Evolutionary conservation across 176 grass and related monocot genomes (phyloP).

Genomic region (Alloteropsis semialata): DNA sequence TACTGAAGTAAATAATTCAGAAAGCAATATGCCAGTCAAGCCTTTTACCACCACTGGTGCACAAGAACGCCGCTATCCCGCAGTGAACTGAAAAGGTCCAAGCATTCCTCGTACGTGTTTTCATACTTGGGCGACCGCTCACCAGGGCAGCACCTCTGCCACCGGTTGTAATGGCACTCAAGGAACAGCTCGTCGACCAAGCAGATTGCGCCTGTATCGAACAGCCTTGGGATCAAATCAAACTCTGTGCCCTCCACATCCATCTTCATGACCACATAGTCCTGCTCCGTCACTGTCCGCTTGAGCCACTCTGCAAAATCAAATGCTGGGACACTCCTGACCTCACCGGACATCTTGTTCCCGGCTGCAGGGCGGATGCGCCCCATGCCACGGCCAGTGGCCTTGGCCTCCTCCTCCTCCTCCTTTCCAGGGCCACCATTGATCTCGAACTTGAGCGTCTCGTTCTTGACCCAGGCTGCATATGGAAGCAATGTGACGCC

Average conservation of each 20-base stretch:
- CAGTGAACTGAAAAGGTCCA: constrained; percentile 55
- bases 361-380: constrained; percentile 45
- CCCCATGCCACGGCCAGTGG: constrained; percentile 59
- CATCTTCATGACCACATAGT: constrained; percentile 91
- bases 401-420: constrained; percentile 16
- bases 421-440: constrained; percentile 46
- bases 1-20: neutral
- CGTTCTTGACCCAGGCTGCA: constrained; percentile 72
- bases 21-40: neutral
- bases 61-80: constrained; percentile 69
- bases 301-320: constrained; percentile 65
- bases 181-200: constrained; percentile 76
- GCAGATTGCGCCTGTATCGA: constrained; percentile 61
- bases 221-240: constrained; percentile 57
- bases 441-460: constrained; percentile 75
- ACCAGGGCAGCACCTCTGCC: constrained; percentile 75
- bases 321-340: constrained; percentile 51
- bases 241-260: constrained; percentile 84
- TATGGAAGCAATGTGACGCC: constrained; percentile 63
- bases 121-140: constrained; percentile 71
- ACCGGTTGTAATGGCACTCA: constrained; percentile 86
- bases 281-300: constrained; percentile 50
- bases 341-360: constrained; percentile 27
- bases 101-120: constrained; percentile 61
- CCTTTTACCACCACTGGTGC: constrained; percentile 76